Evolutionary conservation across 2,329 filamentous ascomycete species (phyloP), one percentile per base, ranked within the genome.

Genomic region (Aureobasidium namibiae): DNA sequence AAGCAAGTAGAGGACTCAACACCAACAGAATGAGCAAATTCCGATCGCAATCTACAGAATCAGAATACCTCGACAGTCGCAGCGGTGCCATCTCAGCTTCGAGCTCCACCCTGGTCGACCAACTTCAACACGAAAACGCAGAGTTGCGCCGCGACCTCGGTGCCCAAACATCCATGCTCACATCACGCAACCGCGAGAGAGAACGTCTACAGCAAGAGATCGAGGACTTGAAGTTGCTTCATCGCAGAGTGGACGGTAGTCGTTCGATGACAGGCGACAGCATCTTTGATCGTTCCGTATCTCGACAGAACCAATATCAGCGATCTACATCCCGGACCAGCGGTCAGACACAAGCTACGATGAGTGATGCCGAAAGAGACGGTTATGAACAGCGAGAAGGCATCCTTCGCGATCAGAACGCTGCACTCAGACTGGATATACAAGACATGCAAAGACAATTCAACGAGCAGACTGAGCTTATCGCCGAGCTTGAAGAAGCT

Each of bases 111-210:
- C 81, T 90, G 11, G 88, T 94, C n/a, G 90, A 96, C 63, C 87
- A 95, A 65, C 76, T 97, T 29, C 87, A 89, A 54, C 90, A 92
- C 69, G 92, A 97, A 68, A 97, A 96, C 67, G 90, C 90, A 2
- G 92, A 96, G 70, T 75, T 99, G 33, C 85, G 92, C 56, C 88
- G 92, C 57, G 92, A 97, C 72, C 89, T 97, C 31, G 90, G 92
- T 62, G 94, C 94, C 2, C 94, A 99, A 71, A 95, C 92, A 0
- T 96, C 92, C 0, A 97, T 99, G 90, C 81, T 99, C 34, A 96
- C 92, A 1, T 97, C 94, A 36, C 83, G 94, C 24, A 96, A 96
- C 68, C 88, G 91, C 26, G 94, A 99, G 70, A 95, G 96, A 69
- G 92, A 97, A 70, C 85, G 91, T 5, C 79, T 99, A 9, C 95